phyloP scores from a whole-genome alignment of 768 basidiomycete species.

The Amanita rubescens region DNA sequence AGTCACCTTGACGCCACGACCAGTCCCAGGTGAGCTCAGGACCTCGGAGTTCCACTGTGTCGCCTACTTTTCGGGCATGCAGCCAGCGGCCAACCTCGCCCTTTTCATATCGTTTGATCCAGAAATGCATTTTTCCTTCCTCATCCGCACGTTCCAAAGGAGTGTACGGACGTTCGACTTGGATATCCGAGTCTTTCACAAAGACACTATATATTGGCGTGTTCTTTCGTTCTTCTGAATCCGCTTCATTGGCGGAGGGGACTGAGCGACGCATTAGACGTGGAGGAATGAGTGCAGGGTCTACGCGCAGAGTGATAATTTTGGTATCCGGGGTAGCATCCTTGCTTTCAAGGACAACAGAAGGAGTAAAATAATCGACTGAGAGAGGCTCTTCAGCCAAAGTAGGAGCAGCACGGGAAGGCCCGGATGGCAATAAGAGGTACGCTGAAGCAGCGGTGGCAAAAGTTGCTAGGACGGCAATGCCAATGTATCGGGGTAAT shows the following conservation, averaged over 20 bases:
- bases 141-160: slow-evolving; percentile 66
- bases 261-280: not conserved
- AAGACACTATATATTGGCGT: slow-evolving; percentile 67
- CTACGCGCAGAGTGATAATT: slow-evolving; percentile 54
- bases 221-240: slow-evolving; percentile 14
- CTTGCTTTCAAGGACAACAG: slow-evolving; percentile 48
- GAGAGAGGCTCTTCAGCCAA: slow-evolving; percentile 29
- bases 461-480: slow-evolving; percentile 28
- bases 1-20: slow-evolving; percentile 27
- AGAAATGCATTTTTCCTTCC: slow-evolving; percentile 62
- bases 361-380: slow-evolving; percentile 51
- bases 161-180: slow-evolving; percentile 82
- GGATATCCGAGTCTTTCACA: slow-evolving; percentile 83
- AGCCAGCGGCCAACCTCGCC: slow-evolving; percentile 85
- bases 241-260: slow-evolving; percentile 11
- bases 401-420: slow-evolving; percentile 37
- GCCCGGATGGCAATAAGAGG: slow-evolving; percentile 41
- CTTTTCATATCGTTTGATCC: slow-evolving; percentile 72
- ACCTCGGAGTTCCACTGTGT: slow-evolving; percentile 68
- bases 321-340: slow-evolving; percentile 51
- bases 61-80: slow-evolving; percentile 59
- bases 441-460: slow-evolving; percentile 39
- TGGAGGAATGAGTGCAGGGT: slow-evolving; percentile 32
- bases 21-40: slow-evolving; percentile 65
- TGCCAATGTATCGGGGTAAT: slow-evolving; percentile 6